A percentile compares a stretch with the other conserved stretches of the same genome.
Evolutionary conservation across 2,329 filamentous ascomycete species (phyloP).

Genomic region (Aspergillus thermomutatus): DNA sequence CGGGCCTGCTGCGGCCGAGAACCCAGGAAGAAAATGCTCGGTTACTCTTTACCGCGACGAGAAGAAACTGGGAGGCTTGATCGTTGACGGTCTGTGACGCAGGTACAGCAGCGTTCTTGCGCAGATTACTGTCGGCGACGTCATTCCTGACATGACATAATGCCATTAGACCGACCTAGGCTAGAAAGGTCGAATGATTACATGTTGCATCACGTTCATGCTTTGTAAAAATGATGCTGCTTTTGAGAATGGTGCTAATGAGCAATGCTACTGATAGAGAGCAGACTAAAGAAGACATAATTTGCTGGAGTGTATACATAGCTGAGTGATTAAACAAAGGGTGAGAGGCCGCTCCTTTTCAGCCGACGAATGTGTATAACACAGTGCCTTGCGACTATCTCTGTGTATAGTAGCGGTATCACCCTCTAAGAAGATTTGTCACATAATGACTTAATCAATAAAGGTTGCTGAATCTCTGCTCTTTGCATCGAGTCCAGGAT

Average conservation of each 20-base stretch:
- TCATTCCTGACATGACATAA: background rate
- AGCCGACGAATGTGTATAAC: background rate
- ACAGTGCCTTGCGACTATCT: background rate
- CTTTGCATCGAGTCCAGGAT: background rate
- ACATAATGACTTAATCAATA: background rate
- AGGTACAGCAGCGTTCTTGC: background rate
- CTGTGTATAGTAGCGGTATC: background rate
- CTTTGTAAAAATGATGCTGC: background rate
- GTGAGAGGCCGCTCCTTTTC: background rate
- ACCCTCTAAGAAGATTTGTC: background rate
- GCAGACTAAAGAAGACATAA: background rate
- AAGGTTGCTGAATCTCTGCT: background rate
- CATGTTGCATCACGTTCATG: background rate
- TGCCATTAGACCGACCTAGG: background rate
- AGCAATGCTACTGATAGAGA: background rate
- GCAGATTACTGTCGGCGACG: background rate
- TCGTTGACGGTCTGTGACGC: background rate
- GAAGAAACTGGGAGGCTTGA: slow-evolving; percentile 34
- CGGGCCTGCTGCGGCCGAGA: slow-evolving; percentile 7
- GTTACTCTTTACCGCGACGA: slow-evolving; percentile 34
- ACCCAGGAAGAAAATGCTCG: slow-evolving; percentile 30
- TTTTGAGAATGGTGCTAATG: background rate
- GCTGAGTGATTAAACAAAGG: background rate
- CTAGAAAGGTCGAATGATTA: background rate
- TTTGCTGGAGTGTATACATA: too few relatives aligned